phyloP scores from a whole-genome alignment of 176 grass and related monocot genomes.

The Aegilops umbellulata region DNA sequence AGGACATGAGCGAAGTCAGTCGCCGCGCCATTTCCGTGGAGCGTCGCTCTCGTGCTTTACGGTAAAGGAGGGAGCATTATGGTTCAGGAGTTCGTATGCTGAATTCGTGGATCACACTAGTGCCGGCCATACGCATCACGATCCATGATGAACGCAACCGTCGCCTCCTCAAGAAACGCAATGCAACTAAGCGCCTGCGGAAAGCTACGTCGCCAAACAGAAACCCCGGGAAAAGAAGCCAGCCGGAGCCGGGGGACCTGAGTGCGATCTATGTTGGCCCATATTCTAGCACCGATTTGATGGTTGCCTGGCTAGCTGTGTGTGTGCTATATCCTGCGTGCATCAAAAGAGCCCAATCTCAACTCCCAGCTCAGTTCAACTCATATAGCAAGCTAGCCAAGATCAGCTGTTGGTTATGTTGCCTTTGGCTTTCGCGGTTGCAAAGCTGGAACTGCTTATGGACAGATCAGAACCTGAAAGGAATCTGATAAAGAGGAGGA shows the following conservation, averaged over 20 bases:
- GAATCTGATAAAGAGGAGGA: neutral
- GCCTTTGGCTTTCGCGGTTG: conserved; percentile 18
- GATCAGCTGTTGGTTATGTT: neutral
- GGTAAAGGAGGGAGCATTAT: conserved; percentile 1
- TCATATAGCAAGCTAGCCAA: neutral
- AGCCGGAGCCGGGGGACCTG: neutral
- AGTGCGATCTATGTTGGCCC: conserved; percentile 47
- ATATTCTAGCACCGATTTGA: conserved; percentile 25
- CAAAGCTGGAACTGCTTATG: neutral
- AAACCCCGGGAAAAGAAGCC: neutral
- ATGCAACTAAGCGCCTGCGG: conserved; percentile 6
- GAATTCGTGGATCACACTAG: conserved; percentile 40
- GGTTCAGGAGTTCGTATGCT: conserved; percentile 6
- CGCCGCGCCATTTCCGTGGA: neutral
- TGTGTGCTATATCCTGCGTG: neutral
- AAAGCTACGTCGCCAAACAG: conserved; percentile 34
- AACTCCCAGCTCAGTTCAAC: neutral
- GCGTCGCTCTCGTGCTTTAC: conserved; percentile 8
- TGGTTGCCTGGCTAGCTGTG: neutral
- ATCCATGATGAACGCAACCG: conserved; percentile 4
- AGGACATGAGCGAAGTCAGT: neutral
- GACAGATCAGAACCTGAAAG: neutral
- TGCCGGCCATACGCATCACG: neutral
- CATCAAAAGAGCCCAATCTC: neutral
- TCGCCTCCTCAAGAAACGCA: conserved; percentile 13